Percentiles rank a stretch among this genome's conserved stretches.
Evolutionary conservation across 306 rosid genomes (phyloP).

Genomic region (Medicago ruthenica): DNA sequence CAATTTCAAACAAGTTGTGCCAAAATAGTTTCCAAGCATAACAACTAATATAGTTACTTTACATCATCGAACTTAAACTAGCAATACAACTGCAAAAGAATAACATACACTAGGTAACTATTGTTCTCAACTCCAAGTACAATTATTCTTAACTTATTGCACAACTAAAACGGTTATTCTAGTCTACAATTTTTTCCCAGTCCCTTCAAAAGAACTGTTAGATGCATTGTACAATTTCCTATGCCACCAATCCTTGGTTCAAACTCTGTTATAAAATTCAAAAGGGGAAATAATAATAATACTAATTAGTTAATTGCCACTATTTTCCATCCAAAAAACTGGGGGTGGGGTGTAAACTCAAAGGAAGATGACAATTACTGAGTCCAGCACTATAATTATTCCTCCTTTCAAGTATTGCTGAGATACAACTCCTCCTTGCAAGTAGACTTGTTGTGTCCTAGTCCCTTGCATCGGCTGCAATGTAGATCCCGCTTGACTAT

Average conservation of each 20-base stretch:
- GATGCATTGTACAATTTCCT: slow-evolving; percentile 46
- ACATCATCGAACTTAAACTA: slow-evolving; percentile 36
- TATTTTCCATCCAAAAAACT: not conserved
- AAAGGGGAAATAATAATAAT: slow-evolving; percentile 4
- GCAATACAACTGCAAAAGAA: slow-evolving; percentile 39
- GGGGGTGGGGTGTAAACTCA: not conserved
- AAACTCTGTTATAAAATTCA: slow-evolving; percentile 47
- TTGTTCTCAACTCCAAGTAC: not conserved
- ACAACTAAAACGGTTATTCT: slow-evolving; percentile 25
- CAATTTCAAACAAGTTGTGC: not conserved
- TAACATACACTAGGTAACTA: slow-evolving; percentile 30
- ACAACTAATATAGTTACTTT: not conserved
- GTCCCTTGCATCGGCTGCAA: slow-evolving; percentile 96
- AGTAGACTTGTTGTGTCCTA: slow-evolving; percentile 96
- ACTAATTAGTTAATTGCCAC: slow-evolving; percentile 23
- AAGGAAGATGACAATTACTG: slow-evolving; percentile 49
- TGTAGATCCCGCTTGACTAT: slow-evolving; percentile 82
- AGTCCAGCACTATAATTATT: slow-evolving; percentile 41
- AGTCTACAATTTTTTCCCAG: slow-evolving; percentile 6
- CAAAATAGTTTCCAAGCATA: slow-evolving; percentile 18
- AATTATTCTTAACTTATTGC: slow-evolving; percentile 35
- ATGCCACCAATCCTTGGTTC: slow-evolving; percentile 43
- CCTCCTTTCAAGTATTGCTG: slow-evolving; percentile 86
- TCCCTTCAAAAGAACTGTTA: slow-evolving; percentile 43
- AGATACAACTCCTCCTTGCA: slow-evolving; percentile 80